Evolutionary conservation across 2,329 filamentous ascomycete species (phyloP).

Genomic region (Dactylonectria macrodidyma): DNA sequence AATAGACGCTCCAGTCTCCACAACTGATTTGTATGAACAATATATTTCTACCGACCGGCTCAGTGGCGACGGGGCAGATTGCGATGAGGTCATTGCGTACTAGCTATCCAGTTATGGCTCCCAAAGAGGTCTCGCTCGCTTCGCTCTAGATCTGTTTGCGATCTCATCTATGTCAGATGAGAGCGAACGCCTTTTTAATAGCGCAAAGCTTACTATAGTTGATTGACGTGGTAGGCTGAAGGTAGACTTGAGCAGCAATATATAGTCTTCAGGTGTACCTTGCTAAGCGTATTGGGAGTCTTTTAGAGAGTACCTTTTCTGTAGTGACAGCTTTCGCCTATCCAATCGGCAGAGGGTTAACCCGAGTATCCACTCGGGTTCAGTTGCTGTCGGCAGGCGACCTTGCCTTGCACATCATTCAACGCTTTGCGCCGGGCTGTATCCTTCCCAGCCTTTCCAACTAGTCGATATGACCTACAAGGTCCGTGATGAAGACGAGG

Average conservation of each 20-base stretch:
- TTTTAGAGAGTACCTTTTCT: too few relatives aligned
- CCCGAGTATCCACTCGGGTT: too few relatives aligned
- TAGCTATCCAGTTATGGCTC: constrained; percentile 1
- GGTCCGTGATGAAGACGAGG: too few relatives aligned
- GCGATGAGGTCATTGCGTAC: neutral
- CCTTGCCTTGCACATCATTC: too few relatives aligned
- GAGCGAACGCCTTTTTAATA: neutral
- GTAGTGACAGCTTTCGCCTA: too few relatives aligned
- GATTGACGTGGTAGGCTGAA: neutral
- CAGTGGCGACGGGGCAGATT: neutral
- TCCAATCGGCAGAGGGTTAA: too few relatives aligned
- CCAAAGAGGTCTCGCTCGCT: neutral
- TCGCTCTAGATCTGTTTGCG: neutral
- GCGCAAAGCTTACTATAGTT: neutral
- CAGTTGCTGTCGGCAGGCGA: too few relatives aligned
- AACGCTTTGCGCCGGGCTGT: too few relatives aligned
- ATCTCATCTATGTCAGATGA: neutral
- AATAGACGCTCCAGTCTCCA: neutral
- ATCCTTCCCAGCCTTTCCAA: too few relatives aligned
- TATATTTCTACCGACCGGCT: constrained; percentile 1
- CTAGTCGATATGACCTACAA: too few relatives aligned
- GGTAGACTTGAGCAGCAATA: neutral
- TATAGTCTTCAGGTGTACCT: too few relatives aligned
- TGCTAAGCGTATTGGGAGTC: too few relatives aligned
- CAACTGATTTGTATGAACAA: constrained; percentile 2